A percentile compares a stretch with the other conserved stretches of the same genome.
Evolutionary conservation across 805 yeast species (phyloP).

Genomic region (Vanderwaltozyma tropicalis): DNA sequence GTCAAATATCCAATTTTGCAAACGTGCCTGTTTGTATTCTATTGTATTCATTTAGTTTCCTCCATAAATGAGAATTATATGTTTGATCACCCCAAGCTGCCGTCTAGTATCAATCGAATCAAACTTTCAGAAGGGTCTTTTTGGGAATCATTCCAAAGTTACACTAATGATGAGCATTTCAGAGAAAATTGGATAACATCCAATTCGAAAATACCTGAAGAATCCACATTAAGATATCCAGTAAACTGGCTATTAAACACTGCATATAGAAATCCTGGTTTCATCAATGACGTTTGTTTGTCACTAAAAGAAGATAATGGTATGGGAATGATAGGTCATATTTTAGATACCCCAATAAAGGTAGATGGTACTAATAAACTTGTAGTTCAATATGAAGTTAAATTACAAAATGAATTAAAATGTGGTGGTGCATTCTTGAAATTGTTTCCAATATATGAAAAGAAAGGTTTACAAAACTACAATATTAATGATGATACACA

Average conservation of each 20-base stretch:
- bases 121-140: conserved; percentile 31
- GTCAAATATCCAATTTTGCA: no score
- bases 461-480: conserved; percentile 26
- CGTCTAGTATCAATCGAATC: not conserved
- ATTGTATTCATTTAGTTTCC: no score
- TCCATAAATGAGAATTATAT: not conserved
- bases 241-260: not conserved
- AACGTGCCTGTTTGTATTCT: not conserved
- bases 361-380: conserved; percentile 49
- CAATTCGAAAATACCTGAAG: conserved; percentile 23
- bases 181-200: conserved; percentile 38
- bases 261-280: conserved; percentile 1
- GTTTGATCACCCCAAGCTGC: conserved; percentile 1
- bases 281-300: conserved; percentile 54
- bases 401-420: conserved; percentile 62
- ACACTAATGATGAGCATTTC: conserved; percentile 26
- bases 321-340: conserved; percentile 69
- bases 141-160: conserved; percentile 52
- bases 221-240: conserved; percentile 17
- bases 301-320: conserved; percentile 68
- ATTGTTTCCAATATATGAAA: conserved; percentile 37
- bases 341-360: conserved; percentile 46
- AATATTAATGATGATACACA: conserved; percentile 27
- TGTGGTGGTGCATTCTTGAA: conserved; percentile 92
- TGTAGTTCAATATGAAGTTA: conserved; percentile 84